These are phyloP conservation scores for Mesembryanthemum crystallinum DNA, from an alignment of 148 eudicot species.

Conservation along the genomic window DNA sequence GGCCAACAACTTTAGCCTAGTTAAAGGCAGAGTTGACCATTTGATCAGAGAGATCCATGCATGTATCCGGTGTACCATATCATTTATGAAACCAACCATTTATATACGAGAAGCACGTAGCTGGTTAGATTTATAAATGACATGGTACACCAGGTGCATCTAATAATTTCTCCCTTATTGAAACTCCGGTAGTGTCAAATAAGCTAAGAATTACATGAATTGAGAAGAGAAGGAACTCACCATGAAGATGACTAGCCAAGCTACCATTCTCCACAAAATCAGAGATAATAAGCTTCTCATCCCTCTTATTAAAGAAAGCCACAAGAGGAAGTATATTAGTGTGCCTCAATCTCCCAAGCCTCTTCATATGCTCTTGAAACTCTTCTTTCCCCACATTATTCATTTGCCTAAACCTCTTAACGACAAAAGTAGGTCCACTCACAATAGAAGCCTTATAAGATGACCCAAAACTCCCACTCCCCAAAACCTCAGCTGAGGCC, in stretches of 20 bases:
- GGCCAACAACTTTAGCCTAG: too few species aligned
- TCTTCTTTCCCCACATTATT: constrained; percentile 64
- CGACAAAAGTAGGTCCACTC: constrained; percentile 55
- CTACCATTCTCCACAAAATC: constrained; percentile 82
- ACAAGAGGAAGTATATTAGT: constrained; percentile 72
- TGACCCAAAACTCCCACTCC: constrained; percentile 84
- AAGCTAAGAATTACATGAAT: neutral
- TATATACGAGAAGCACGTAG: too few species aligned
- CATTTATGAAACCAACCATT: too few species aligned
- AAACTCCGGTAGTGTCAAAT: too few species aligned
- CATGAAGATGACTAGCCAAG: constrained; percentile 87
- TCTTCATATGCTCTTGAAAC: constrained; percentile 67
- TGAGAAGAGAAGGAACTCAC: constrained; percentile 34
- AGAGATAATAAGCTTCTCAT: constrained; percentile 74
- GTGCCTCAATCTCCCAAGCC: constrained; percentile 66
- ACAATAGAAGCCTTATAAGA: constrained; percentile 71
- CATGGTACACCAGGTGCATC: too few species aligned
- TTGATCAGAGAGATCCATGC: too few species aligned
- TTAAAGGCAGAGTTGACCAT: too few species aligned
- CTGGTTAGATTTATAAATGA: too few species aligned
- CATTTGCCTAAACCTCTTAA: constrained; percentile 82
- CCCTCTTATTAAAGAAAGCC: constrained; percentile 74
- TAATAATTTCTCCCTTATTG: too few species aligned
- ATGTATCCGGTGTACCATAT: too few species aligned
- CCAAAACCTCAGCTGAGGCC: constrained; percentile 83